Conservation (phyloP, 495 filamentous ascomycete genomes). For the Xylaria bambusicola region DNA sequence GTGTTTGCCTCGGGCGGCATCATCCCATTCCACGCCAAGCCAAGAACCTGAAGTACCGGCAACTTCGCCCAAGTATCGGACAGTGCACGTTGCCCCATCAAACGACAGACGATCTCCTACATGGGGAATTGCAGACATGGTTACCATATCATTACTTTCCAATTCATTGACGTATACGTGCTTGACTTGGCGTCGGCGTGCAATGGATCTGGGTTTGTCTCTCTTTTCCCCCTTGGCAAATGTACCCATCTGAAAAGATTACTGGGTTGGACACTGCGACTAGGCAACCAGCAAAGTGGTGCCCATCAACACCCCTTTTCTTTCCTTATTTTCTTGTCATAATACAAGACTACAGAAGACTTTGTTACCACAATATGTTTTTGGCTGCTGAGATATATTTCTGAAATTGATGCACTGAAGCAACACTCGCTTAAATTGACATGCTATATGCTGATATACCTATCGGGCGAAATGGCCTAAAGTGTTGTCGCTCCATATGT, state of each 20-base stretch:
- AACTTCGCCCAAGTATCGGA: constrained; percentile 79
- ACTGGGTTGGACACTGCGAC: neutral
- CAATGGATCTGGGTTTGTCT: neutral
- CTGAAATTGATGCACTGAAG: neutral
- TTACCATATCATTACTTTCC: neutral
- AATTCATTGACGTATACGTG: neutral
- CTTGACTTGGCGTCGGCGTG: neutral
- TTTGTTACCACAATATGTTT: no score
- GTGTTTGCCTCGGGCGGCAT: constrained; percentile 82
- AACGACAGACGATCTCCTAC: constrained; percentile 78
- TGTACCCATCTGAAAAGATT: constrained; percentile 3
- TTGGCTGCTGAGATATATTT: no score
- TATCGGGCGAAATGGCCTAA: neutral
- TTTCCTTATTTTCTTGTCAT: no score
- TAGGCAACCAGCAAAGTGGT: constrained; percentile 20
- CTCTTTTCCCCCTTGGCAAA: neutral
- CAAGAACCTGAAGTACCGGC: constrained; percentile 76
- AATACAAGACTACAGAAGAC: no score
- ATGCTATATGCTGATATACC: neutral
- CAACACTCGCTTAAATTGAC: constrained; percentile 1
- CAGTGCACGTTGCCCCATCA: constrained; percentile 71
- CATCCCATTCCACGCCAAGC: constrained; percentile 98
- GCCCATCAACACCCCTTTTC: neutral
- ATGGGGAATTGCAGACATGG: constrained; percentile 30
- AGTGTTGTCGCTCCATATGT: neutral